Evolutionary conservation across 129 eudicot genomes (phyloP).

Genomic region (Dittrichia graveolens): DNA sequence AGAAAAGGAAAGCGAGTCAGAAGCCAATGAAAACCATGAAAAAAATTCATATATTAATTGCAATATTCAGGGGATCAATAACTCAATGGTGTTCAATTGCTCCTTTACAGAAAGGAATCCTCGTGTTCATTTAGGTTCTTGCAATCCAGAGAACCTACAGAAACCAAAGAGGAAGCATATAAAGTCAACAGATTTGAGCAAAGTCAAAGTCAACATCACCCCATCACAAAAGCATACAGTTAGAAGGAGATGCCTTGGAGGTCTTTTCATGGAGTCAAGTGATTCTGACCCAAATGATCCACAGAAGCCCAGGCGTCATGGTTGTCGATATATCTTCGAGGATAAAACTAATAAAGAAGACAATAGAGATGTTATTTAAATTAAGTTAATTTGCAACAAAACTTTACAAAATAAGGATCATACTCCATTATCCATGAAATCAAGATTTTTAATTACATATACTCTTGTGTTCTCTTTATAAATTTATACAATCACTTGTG

Average conservation of each 20-base stretch:
- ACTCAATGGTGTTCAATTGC: slow-evolving; percentile 67
- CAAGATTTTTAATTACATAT: neutral
- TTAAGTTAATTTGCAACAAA: neutral
- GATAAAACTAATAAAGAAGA: slow-evolving; percentile 44
- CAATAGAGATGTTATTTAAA: slow-evolving; percentile 40
- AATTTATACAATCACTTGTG: too few relatives aligned
- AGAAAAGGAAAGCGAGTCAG: slow-evolving; percentile 37
- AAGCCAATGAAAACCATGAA: slow-evolving; percentile 32
- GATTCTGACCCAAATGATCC: slow-evolving; percentile 64
- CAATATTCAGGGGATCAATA: slow-evolving; percentile 74
- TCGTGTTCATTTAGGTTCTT: slow-evolving; percentile 58
- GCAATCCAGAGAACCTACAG: slow-evolving; percentile 19
- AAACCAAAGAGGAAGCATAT: slow-evolving; percentile 24
- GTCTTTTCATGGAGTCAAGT: slow-evolving; percentile 57
- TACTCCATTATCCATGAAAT: slow-evolving; percentile 8
- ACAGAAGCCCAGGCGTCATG: slow-evolving; percentile 77
- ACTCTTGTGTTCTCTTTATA: slow-evolving; percentile 12
- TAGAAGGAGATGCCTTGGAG: slow-evolving; percentile 68
- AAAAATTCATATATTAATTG: slow-evolving; percentile 52
- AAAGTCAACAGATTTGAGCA: slow-evolving; percentile 25
- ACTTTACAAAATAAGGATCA: slow-evolving; percentile 24
- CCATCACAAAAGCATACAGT: slow-evolving; percentile 44
- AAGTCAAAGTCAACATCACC: slow-evolving; percentile 41
- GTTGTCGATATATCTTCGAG: slow-evolving; percentile 54
- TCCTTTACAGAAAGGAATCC: slow-evolving; percentile 62